A percentile compares a stretch with the other conserved stretches of the same genome.
phyloP scores from a whole-genome alignment of 176 grass and related monocot species.

The bread wheat (Triticum aestivum) region IWGSC_CS_RefSeq_v2.1 NC_057802.1:548231262-548231761 shows the following conservation, averaged over 20 bases:
- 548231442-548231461: conserved; percentile 25
- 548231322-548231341: conserved; percentile 7
- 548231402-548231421: neutral
- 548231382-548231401: conserved; percentile 1
- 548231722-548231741: conserved; percentile 39
- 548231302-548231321: conserved; percentile 32
- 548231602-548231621: conserved; percentile 3
- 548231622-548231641: neutral
- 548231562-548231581: conserved; percentile 74
- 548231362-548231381: conserved; percentile 11
- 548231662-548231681: conserved; percentile 88
- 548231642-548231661: conserved; percentile 51
- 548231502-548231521: conserved; percentile 90
- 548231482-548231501: neutral
- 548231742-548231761: conserved; percentile 27
- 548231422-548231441: neutral
- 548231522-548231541: conserved; percentile 91
- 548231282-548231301: conserved; percentile 89
- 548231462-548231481: neutral
- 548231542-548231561: conserved; percentile 92
- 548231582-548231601: conserved; percentile 30
- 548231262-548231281: conserved; percentile 94
- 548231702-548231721: conserved; percentile 54
- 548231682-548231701: conserved; percentile 99
- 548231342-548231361: neutral